Evolutionary conservation across 2,329 filamentous ascomycete genomes (phyloP).

Genomic region (Diaporthe longicolla): DNA sequence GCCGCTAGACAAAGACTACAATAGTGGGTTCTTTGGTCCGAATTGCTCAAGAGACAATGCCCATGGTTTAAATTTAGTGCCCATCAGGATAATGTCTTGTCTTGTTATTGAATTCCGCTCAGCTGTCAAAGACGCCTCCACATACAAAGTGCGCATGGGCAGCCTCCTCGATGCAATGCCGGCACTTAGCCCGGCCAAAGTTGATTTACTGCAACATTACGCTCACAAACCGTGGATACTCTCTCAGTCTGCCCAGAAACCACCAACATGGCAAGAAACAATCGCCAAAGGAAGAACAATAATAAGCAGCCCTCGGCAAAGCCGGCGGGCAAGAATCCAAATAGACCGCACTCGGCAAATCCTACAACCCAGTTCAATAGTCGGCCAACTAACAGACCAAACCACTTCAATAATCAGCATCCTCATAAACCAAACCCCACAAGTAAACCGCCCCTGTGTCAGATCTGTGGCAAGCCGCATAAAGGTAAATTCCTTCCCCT

Average conservation of each 20-base stretch:
- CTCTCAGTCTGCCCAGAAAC: not conserved
- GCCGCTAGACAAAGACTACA: constrained; percentile 3
- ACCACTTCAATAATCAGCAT: not conserved
- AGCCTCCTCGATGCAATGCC: not conserved
- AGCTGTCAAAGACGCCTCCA: not conserved
- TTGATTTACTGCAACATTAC: not conserved
- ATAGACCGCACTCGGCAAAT: not conserved
- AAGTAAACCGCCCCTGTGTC: not conserved
- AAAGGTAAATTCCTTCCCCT: not conserved
- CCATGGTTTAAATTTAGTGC: not conserved
- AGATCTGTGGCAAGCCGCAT: not conserved
- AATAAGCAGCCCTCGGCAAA: not conserved
- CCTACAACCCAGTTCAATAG: not conserved
- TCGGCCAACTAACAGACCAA: not conserved
- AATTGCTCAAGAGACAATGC: not conserved
- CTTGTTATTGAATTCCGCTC: not conserved
- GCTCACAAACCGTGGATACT: not conserved
- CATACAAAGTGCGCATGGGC: not conserved
- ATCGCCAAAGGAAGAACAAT: not conserved
- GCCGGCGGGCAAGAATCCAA: not conserved
- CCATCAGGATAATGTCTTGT: constrained; percentile 6
- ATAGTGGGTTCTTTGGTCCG: not conserved
- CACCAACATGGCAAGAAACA: constrained; percentile 5
- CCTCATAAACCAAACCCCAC: not conserved
- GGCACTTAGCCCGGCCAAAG: not conserved